These are phyloP conservation scores for Artemisia tridentata DNA, from an alignment of 129 eudicot species.

Conservation along the genomic window DNA sequence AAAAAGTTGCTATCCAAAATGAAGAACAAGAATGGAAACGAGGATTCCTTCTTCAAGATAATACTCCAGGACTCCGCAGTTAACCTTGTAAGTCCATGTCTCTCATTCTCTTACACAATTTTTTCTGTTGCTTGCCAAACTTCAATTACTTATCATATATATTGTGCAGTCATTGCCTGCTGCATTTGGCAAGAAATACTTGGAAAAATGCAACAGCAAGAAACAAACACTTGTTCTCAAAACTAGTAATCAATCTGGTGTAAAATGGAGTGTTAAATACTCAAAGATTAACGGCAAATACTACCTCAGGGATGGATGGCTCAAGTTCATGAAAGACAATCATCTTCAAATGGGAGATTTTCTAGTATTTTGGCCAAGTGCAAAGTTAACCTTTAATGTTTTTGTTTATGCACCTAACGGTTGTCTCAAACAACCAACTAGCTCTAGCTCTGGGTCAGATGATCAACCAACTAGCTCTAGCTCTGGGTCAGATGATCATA, in stretches of 20 bases:
- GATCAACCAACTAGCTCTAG: background rate
- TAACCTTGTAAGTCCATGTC: slow-evolving; percentile 12
- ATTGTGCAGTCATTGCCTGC: slow-evolving; percentile 16
- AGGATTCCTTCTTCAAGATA: slow-evolving; percentile 27
- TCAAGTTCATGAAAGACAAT: slow-evolving; percentile 17
- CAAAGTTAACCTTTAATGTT: slow-evolving; percentile 2
- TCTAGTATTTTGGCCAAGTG: slow-evolving; percentile 28
- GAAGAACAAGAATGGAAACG: slow-evolving; percentile 3
- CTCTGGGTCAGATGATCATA: background rate
- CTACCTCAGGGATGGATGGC: slow-evolving; percentile 32
- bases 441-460: background rate
- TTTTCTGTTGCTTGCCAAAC: background rate
- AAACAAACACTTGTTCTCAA: slow-evolving; percentile 3
- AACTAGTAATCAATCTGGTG: background rate
- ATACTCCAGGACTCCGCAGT: slow-evolving; percentile 3
- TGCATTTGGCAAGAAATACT: slow-evolving; percentile 20
- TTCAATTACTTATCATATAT: background rate
- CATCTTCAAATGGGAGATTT: slow-evolving; percentile 19
- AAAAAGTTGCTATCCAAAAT: background rate
- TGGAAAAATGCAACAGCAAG: slow-evolving; percentile 12
- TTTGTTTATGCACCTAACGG: slow-evolving; percentile 16
- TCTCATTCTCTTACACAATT: background rate
- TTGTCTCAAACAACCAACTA: slow-evolving; percentile 14
- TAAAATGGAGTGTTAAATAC: slow-evolving; percentile 22
- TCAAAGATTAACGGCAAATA: slow-evolving; percentile 6